Evolutionary conservation across 2,329 filamentous ascomycete species (phyloP).

Genomic region (Pseudogymnoascus sp.): DNA sequence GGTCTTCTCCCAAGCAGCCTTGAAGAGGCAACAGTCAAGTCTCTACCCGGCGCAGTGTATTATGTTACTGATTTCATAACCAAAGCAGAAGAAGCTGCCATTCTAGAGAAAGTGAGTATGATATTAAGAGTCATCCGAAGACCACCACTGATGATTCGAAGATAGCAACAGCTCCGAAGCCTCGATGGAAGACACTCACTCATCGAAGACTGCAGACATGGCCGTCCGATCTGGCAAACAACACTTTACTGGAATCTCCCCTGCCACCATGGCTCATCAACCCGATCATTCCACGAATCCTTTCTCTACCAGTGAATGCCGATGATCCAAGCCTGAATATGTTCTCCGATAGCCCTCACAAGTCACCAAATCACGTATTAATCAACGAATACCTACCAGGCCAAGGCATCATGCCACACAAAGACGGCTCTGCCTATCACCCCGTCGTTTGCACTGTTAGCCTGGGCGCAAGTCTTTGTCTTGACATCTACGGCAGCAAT

Average conservation of each 20-base stretch:
- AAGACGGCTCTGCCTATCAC: constrained; percentile 83
- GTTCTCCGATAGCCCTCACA: constrained; percentile 62
- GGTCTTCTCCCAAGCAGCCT: constrained; percentile 43
- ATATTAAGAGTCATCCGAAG: not conserved
- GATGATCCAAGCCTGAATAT: constrained; percentile 33
- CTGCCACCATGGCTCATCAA: constrained; percentile 68
- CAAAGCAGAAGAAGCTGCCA: constrained; percentile 59
- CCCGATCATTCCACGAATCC: constrained; percentile 58
- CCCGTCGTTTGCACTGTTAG: constrained; percentile 87
- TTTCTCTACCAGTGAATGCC: constrained; percentile 39
- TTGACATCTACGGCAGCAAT: constrained; percentile 65
- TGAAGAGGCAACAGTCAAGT: constrained; percentile 43
- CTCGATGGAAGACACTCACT: constrained; percentile 80
- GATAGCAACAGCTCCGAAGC: constrained; percentile 59
- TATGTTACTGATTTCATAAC: constrained; percentile 85
- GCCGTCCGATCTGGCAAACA: constrained; percentile 72
- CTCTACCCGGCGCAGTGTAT: constrained; percentile 60
- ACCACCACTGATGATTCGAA: constrained; percentile 16
- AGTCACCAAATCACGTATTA: constrained; percentile 77
- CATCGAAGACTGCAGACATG: constrained; percentile 86
- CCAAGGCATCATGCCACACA: constrained; percentile 95
- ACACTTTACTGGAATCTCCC: constrained; percentile 66
- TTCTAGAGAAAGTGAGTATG: constrained; percentile 60
- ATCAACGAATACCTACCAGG: constrained; percentile 87
- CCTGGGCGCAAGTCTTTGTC: constrained; percentile 66